These are phyloP conservation scores for Phialophora tarda DNA, from an alignment of 2,329 filamentous ascomycete species.

Conservation along the genomic window DNA sequence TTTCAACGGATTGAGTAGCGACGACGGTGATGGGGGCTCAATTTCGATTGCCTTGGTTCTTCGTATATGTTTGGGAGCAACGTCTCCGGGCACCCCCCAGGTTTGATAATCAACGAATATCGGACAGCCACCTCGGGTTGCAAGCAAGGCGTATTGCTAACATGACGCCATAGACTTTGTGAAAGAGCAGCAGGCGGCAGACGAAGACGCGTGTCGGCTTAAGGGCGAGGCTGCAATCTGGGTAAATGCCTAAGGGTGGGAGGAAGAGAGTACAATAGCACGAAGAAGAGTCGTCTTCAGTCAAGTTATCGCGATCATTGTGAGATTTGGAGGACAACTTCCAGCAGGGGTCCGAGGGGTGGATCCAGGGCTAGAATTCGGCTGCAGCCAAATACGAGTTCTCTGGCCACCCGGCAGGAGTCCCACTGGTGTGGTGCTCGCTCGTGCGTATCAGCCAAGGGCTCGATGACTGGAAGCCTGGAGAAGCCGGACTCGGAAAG, in stretches of 20 bases:
- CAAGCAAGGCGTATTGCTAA: conserved; percentile 22
- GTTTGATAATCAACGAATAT: conserved; percentile 22
- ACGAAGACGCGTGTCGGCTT: conserved; percentile 1
- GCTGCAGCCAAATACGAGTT: background rate
- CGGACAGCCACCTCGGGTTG: conserved; percentile 20
- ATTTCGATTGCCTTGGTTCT: background rate
- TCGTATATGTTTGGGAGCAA: conserved; percentile 1
- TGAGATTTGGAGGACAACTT: conserved; percentile 13
- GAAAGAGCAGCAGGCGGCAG: conserved; percentile 10
- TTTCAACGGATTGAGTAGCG: background rate
- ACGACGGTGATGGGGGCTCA: background rate
- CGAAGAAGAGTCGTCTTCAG: background rate
- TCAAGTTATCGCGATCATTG: conserved; percentile 16
- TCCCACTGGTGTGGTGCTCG: conserved; percentile 15
- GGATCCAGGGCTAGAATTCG: conserved; percentile 19
- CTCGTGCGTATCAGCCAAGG: conserved; percentile 22
- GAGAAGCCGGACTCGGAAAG: conserved; percentile 3
- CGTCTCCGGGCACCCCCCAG: conserved; percentile 3
- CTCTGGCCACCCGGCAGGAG: background rate
- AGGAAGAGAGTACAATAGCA: conserved; percentile 3
- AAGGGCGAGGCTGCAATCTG: background rate
- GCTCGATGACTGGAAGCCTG: background rate
- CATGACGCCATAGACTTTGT: conserved; percentile 37
- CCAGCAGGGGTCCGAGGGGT: conserved; percentile 6
- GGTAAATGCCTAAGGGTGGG: conserved; percentile 3